phyloP scores from a whole-genome alignment of 192 early-diverging fungal genomes.

The Backusella circina region DNA sequence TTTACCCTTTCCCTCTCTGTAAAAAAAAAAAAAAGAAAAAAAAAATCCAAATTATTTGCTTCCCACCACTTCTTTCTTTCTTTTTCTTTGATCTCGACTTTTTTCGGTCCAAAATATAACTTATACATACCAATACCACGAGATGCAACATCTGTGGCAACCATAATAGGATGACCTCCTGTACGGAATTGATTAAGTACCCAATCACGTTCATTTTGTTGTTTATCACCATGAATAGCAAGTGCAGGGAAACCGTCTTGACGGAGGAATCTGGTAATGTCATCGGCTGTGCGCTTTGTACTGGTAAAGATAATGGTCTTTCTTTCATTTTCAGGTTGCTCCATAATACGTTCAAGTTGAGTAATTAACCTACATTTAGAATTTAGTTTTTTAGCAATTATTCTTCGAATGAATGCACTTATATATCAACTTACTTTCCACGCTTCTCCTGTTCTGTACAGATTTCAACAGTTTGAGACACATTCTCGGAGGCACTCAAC shows the following conservation, averaged over 20 bases:
- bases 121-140: constrained; percentile 85
- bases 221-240: constrained; percentile 97
- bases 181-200: constrained; percentile 89
- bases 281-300: constrained; percentile 91
- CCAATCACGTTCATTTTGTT: constrained; percentile 95
- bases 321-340: constrained; percentile 69
- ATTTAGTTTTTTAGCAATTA: not conserved
- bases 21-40: not conserved
- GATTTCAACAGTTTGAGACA: constrained; percentile 91
- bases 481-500: constrained; percentile 88
- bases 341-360: constrained; percentile 82
- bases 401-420: not conserved
- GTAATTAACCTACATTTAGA: constrained; percentile 52
- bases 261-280: constrained; percentile 82
- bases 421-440: constrained; percentile 46
- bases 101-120: not conserved
- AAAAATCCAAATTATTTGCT: not conserved
- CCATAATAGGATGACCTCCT: constrained; percentile 86
- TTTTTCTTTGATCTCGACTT: not conserved
- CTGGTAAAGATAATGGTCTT: constrained; percentile 93
- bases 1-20: not conserved
- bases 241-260: constrained; percentile 89
- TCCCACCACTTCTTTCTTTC: not conserved
- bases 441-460: constrained; percentile 85
- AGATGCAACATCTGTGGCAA: constrained; percentile 98